Base-by-base conservation (phyloP, 345 rosid genomes). In the Ceriops tagal region DNA sequence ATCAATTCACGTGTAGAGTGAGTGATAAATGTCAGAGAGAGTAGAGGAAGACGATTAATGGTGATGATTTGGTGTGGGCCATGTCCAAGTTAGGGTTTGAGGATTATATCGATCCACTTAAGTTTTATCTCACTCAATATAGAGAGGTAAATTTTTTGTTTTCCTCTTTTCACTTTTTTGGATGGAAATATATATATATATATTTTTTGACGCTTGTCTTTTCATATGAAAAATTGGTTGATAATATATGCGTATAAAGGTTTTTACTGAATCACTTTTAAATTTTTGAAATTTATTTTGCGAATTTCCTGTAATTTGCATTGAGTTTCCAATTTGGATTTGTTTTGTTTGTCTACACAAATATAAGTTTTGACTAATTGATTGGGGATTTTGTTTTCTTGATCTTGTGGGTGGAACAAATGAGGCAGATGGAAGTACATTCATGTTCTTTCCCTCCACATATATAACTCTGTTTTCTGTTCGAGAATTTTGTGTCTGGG, bases 1-100 rank as follows among this genome's bases (percentile, higher is more conserved):
- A 57, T 72, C 70, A 63, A 62, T 39, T 59, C 20, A 21, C 49
- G 73, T 73, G 78, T 72, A 93, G 98, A 73, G 98, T 97, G 37
- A 91, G 98, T 82, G 97, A 93, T 78, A 93, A 91, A 84, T 93
- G 98, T 39, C 98, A 91, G 90, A 88, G 86, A 72, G 98, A 93
- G 87, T 91, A 93, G 87, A 81, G 98, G 83, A 93, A 91, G 89
- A 91, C 96, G 56, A 85, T 93, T 65, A 93, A 93, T 46, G 97
- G 96, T 56, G 98, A 93, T 66, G 98, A 93, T 81, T 84, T 93
- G 77, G 88, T 93, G 32, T 93, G 97, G 96, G 96, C 96, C 34
- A 91, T 93, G 95, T 92, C 97, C 1, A 93, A 96, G 28, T 81
- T 93, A 83, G 98, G 97, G 64, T 93, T 93, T 80, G 97, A 91